Evolutionary conservation across 2,329 filamentous ascomycete species (phyloP), one percentile per base, ranked within the genome.

Genomic region (Dactylellina parvicollis): DNA sequence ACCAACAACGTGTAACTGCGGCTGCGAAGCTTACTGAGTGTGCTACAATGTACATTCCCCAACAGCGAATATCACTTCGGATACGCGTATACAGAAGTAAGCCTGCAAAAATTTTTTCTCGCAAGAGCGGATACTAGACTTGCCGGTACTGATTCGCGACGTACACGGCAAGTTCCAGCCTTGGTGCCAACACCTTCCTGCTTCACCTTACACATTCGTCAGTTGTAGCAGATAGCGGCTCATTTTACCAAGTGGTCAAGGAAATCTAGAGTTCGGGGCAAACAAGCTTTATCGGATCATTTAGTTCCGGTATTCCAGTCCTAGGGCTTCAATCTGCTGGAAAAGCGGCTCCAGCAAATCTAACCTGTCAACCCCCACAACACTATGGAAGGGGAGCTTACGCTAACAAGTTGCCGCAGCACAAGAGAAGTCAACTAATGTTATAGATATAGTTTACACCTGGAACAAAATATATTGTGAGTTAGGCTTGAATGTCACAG

Each of bases 241-340:
- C 62, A 59, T 67, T 50, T 46, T 24, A n/a, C n/a, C n/a, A n/a
- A n/a, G n/a, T n/a, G 14, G 26, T 55, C 46, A 69, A 55, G 28
- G 26, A 61, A 55, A 46, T 54, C 55, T 55, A 54, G 61, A 69
- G 61, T 55, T 44, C 46, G 54, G 50, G 26, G 36, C 44, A 46
- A 67, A 59, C 44, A 59, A 61, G 55, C 38, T 30, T 61, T 61
- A 32, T 69, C 64, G 64, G 64, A 69, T 59, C 54, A 46, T 54
- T 54, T 9, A 40, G 40, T 60, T 26, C 62, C 62, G 62, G 56
- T 30, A 38, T 64, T 55, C 46, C 3, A 47, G 32, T 20, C 22
- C 55, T 69, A 60, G 54, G 47, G 64, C n/a, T 69, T n/a, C n/a
- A n/a, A 46, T 46, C 34, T 32, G 40, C 12, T 47, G 49, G 54